phyloP scores from a whole-genome alignment of 495 filamentous ascomycete genomes.

The Lophiotrema nucula region DNA sequence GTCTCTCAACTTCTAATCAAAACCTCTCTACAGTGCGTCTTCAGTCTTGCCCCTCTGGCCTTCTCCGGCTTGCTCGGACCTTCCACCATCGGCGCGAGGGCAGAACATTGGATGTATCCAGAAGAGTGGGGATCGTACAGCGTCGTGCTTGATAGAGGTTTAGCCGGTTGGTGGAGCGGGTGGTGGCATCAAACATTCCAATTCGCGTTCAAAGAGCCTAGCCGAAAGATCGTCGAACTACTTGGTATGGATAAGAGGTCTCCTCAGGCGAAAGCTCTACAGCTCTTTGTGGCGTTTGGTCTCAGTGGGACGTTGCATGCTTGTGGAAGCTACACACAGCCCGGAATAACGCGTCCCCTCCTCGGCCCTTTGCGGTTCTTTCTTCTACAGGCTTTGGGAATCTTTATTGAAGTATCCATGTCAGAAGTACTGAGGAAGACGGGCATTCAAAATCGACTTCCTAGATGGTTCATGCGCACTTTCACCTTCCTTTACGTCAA shows the following conservation, averaged over 20 bases:
- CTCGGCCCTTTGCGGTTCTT: conserved; percentile 42
- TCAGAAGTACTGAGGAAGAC: conserved; percentile 8
- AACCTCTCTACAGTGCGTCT: conserved; percentile 54
- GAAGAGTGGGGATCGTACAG: conserved; percentile 58
- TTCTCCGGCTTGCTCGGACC: conserved; percentile 57
- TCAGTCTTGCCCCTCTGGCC: conserved; percentile 54
- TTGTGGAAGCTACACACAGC: conserved; percentile 40
- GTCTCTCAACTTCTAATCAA: conserved; percentile 53
- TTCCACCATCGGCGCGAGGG: conserved; percentile 36
- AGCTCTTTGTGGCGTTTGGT: conserved; percentile 39
- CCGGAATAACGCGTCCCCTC: conserved; percentile 37
- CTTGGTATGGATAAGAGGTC: conserved; percentile 29
- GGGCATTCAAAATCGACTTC: conserved; percentile 23
- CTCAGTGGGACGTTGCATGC: conserved; percentile 43
- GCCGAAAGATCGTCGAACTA: conserved; percentile 48
- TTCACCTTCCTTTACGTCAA: conserved; percentile 40
- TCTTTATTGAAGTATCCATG: conserved; percentile 32
- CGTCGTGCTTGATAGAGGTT: conserved; percentile 60
- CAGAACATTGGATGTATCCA: conserved; percentile 55
- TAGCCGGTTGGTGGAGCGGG: conserved; percentile 74
- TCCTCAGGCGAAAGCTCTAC: conserved; percentile 24
- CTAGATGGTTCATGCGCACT: conserved; percentile 23
- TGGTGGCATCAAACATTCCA: conserved; percentile 93
- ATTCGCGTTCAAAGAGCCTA: conserved; percentile 62
- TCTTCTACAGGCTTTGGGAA: conserved; percentile 41